Conservation (phyloP, 2,329 filamentous ascomycete species). For the Rhynchosporium graminicola region DNA sequence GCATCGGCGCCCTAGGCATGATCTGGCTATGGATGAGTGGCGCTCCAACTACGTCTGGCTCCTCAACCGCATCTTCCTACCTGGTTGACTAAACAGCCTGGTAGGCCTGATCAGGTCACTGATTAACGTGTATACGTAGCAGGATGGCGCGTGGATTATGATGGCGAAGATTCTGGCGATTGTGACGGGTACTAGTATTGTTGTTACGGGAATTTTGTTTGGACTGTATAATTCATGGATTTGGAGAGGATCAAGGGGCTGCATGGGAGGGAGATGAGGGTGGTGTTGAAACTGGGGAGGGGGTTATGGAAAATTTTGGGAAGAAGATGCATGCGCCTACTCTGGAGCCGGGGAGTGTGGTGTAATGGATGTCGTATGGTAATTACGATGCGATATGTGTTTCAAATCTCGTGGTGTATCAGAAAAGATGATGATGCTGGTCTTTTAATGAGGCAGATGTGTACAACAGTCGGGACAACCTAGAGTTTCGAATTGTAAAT, state of each 20-base stretch:
- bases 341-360: constrained; percentile 33
- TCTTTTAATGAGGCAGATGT: no score
- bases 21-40: constrained; percentile 31
- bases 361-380: constrained; percentile 16
- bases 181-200: constrained; percentile 30
- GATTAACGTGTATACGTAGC: constrained; percentile 34
- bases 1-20: constrained; percentile 35
- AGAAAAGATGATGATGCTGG: no score
- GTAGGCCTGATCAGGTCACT: constrained; percentile 36
- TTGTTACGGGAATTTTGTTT: constrained; percentile 32
- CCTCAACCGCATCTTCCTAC: constrained; percentile 36
- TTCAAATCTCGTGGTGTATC: no score
- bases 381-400: no score
- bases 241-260: constrained; percentile 32
- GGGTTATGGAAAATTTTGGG: constrained; percentile 30
- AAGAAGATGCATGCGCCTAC: constrained; percentile 29
- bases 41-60: constrained; percentile 37
- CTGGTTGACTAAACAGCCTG: constrained; percentile 34
- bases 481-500: no score
- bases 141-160: constrained; percentile 31
- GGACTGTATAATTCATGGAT: constrained; percentile 36
- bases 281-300: constrained; percentile 20
- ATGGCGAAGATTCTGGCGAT: constrained; percentile 36
- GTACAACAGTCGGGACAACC: no score
- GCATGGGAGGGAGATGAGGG: constrained; percentile 33